Percentiles rank a stretch among this genome's conserved stretches.
Conservation (phyloP, 306 rosid species). For the Spatholobus suberectus region DNA sequence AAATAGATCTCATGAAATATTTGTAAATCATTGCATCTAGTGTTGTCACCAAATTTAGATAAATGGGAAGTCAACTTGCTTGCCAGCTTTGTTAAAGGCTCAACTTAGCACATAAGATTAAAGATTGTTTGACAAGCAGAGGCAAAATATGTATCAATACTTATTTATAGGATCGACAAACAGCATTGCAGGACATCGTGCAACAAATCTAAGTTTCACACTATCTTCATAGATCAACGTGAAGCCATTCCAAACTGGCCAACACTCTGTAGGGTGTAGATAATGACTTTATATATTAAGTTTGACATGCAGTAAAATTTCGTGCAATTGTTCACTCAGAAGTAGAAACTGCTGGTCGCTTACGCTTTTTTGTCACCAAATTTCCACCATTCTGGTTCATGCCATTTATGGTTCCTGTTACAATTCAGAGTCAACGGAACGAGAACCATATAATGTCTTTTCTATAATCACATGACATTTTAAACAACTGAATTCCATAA, state of each 20-base stretch:
- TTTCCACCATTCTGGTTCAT: background rate
- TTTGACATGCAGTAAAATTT: background rate
- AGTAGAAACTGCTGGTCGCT: background rate
- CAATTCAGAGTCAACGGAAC: background rate
- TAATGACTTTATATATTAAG: background rate
- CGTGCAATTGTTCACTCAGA: no score
- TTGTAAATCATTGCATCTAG: background rate
- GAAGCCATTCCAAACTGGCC: no score
- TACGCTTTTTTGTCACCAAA: background rate
- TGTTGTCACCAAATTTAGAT: background rate
- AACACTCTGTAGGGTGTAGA: background rate
- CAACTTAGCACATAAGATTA: background rate
- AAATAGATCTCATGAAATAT: background rate
- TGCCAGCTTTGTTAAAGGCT: background rate
- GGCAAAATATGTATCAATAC: background rate
- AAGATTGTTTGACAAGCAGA: background rate
- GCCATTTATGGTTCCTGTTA: background rate
- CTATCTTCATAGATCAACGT: no score
- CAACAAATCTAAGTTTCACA: no score
- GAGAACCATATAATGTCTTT: background rate
- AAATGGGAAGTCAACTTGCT: no score
- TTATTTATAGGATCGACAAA: no score
- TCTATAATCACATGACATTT: background rate
- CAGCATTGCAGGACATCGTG: no score
- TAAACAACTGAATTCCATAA: no score